Evolutionary conservation across 805 yeast species (phyloP), one percentile per base, ranked within the genome.

Genomic region (Saccharomycopsis sp.): DNA sequence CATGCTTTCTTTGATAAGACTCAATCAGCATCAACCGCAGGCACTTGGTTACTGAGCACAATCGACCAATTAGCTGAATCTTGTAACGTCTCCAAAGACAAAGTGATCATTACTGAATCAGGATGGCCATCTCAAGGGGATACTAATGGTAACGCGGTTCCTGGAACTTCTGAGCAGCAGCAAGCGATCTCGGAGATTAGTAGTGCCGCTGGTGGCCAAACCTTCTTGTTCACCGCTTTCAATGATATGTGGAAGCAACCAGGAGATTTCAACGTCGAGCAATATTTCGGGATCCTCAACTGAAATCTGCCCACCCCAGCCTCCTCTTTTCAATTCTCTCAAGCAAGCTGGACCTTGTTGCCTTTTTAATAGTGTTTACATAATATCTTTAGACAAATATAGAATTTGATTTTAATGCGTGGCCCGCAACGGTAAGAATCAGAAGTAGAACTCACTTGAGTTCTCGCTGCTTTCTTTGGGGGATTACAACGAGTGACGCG

Each of bases 251-350:
- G 96, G 96, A 85, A 86, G 76, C 64, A 71, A 54, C 79, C 80
- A 53, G 95, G 95, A 58, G 58, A 75, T 52, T 73, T 65, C 63
- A 67, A 67, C 59, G 77, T 72, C 59, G 95, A 86, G 72, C 78
- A 84, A 71, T 82, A 72, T 83, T 86, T 90, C 89, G 95, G 95
- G 71, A 66, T 83, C 61, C n/a, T n/a, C n/a, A n/a, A n/a, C n/a
- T n/a, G n/a, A 27, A 27, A 27, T 27, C 29, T 13, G 11, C 29
- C 11, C 29, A 9, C 29, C 13, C 29, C 9, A 27, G 13, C 11
- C 13, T 13, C 9, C 13, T 9, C 29, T 13, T 13, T 13, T 9
- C 29, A 27, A 27, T 13, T 16, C n/a, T 7, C 14, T 7, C 19
- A 4, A 6, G 14, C 14, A n/a, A 7, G 5, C 14, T 7, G n/a